Base-by-base conservation (phyloP, 1,284 basidiomycete species). In the Cutaneotrichosporon dermatis region DNA sequence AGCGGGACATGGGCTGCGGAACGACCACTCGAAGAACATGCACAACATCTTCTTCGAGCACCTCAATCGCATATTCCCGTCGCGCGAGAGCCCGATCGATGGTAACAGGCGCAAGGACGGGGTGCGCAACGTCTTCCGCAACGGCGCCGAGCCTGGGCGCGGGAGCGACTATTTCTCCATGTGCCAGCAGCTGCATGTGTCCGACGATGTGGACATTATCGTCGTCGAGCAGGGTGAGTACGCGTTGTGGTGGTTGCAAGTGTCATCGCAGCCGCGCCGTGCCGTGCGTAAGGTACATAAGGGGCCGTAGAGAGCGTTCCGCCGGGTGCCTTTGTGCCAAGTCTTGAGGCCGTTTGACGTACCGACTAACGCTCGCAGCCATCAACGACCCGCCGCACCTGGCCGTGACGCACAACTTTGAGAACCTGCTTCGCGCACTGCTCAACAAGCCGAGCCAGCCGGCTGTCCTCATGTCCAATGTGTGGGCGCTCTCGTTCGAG, bases 41-140 rank as follows among this genome's bases (percentile, higher is more conserved):
- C 68, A 76, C 61, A 45, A 63, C 3, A 65, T 67, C n/a, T 55
- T 76, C 9, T 77, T 76, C 53, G 65, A 71, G 13, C 66, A 72
- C 50, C 63, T 77, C 40, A 65, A 75, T 59, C 41, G 12, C 8
- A 61, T 66, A 2, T 77, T 72, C 60, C 76, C 74, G 6, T 60
- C 41, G 11, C 40, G 40, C 46, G 40, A 58, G 16, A 16, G 13
- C 12, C 12, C 60, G 9, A 39, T 59, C 0, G 53, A 59, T 13
- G 15, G 41, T 4, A n/a, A 25, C n/a, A 2, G 25, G 5, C 54
- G 34, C 34, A 65, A 56, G 54, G 56, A 36, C 33, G 43, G 58
- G 12, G 59, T 59, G 10, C 53, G 48, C 40, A 71, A 74, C 46
- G 59, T 55, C 13, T 67, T 67, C 35, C 45, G 68, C 36, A 74